Percentiles rank a stretch among this genome's conserved stretches.
These are phyloP conservation scores for Cicer yamashitae DNA, from an alignment of 306 rosid species.

Conservation along the genomic window DNA sequence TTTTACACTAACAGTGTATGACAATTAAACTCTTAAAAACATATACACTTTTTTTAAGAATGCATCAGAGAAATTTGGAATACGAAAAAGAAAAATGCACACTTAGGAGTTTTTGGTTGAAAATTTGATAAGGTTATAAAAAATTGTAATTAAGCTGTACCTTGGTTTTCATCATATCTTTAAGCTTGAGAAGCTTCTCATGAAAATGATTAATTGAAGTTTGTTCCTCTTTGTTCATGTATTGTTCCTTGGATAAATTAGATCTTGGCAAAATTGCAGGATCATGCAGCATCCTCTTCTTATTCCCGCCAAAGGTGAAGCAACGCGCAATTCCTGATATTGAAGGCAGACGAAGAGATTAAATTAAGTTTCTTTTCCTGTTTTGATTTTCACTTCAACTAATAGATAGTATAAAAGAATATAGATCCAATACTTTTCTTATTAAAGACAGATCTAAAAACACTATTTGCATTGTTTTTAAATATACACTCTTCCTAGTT, in stretches of 20 bases:
- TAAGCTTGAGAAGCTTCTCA: constrained; percentile 93
- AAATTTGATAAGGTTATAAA: not conserved
- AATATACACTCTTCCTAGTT: too few relatives aligned
- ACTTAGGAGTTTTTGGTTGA: not conserved
- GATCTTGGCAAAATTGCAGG: constrained; percentile 72
- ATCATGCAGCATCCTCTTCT: constrained; percentile 70
- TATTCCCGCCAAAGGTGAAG: constrained; percentile 93
- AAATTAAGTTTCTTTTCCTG: not conserved
- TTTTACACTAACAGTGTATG: too few relatives aligned
- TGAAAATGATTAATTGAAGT: constrained; percentile 87
- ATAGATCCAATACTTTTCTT: too few relatives aligned
- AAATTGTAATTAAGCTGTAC: constrained; percentile 42
- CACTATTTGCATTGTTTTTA: too few relatives aligned
- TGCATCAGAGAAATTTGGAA: constrained; percentile 16
- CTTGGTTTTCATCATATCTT: constrained; percentile 92
- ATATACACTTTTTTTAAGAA: not conserved
- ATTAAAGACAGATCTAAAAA: too few relatives aligned
- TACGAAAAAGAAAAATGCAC: constrained; percentile 9
- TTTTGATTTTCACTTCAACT: too few relatives aligned
- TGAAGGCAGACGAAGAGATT: constrained; percentile 12
- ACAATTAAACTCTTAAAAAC: too few relatives aligned
- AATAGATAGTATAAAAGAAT: too few relatives aligned
- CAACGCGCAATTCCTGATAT: constrained; percentile 87
- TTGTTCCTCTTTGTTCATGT: constrained; percentile 78
- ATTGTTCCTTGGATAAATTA: constrained; percentile 68